Base-by-base conservation (phyloP, 495 filamentous ascomycete species). In the Stereocaulon alpinum region DNA sequence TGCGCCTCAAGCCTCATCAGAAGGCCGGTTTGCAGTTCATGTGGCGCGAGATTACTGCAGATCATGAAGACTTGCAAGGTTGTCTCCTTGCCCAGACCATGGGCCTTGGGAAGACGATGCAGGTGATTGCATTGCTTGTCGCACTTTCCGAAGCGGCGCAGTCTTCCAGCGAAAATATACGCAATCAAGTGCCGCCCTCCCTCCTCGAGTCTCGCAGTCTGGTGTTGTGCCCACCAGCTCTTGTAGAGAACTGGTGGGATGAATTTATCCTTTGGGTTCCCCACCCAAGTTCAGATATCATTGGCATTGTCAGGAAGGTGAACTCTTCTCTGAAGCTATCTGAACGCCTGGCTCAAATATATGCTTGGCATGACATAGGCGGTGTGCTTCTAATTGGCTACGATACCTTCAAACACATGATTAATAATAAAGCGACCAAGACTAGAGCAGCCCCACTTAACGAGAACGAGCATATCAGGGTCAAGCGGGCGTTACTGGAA, bases 51-150 rank as follows among this genome's bases (percentile, higher is more conserved):
- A 68, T 95, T 27, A 83, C 89, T 7, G 76, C 77, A 17, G 75
- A 76, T 34, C 68, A 66, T 4, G 65, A 77, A 11, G 71, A 73
- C 24, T 73, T 73, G 27, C 82, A 87, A 67, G 91, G 91, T 6
- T 94, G 89, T 64, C 74, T 96, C 3, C 78, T 97, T 32, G 89
- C 91, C 2, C 91, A 96, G 68, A 89, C 88, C 1, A 95, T 95
- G 92, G 91, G 91, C 2, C 71, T 97, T 17, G 91, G 91, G 15
- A 97, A 97, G 71, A 95, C 92, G 0, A 87, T 95, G 82, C 92
- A 96, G 67, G 76, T 86, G 2, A 89, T 96, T 61, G 85, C 89
- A 0, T 70, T 96, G 41, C 76, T 96, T 2, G 76, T 86, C 4
- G 86, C 89, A 17, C 81, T 96, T 57, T 75, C 83, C 7, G 75